Evolutionary conservation across 495 filamentous ascomycete genomes (phyloP).

Genomic region (Polyplosphaeria fusca): DNA sequence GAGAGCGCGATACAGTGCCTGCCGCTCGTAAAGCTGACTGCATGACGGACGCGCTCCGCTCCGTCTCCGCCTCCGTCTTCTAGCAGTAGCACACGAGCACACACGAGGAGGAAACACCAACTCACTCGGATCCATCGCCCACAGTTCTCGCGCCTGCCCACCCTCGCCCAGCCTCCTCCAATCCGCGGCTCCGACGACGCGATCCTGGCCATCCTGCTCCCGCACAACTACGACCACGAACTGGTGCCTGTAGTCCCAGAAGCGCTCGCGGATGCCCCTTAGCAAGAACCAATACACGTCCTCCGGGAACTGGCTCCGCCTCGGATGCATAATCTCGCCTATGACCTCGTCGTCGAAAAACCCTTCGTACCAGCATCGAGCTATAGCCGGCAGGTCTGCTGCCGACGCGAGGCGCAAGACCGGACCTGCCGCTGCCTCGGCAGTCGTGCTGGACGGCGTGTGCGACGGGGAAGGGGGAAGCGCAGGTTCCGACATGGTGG

Average conservation of each 20-base stretch:
- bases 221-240: slow-evolving; percentile 15
- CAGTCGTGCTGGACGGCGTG: no score
- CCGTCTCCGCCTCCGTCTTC: no score
- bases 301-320: slow-evolving; percentile 16
- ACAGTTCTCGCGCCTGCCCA: slow-evolving; percentile 8
- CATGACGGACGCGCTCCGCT: no score
- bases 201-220: slow-evolving; percentile 9
- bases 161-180: slow-evolving; percentile 23
- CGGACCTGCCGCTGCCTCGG: no score
- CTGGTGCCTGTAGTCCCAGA: slow-evolving; percentile 25
- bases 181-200: slow-evolving; percentile 21
- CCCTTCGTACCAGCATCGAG: slow-evolving; percentile 11
- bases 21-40: no score
- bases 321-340: slow-evolving; percentile 29
- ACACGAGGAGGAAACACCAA: no score
- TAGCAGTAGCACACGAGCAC: no score
- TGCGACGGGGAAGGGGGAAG: no score
- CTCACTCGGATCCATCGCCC: slow-evolving; percentile 15
- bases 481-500: no score
- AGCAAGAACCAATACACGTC: slow-evolving; percentile 23
- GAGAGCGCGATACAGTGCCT: no score
- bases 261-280: slow-evolving; percentile 14
- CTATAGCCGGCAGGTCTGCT: slow-evolving; percentile 15
- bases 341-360: slow-evolving; percentile 30
- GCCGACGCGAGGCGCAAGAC: slow-evolving; percentile 1